Percentiles rank a stretch among this genome's conserved stretches.
Conservation (phyloP, 2,329 filamentous ascomycete species). For the Microsporum ferrugineum region DNA sequence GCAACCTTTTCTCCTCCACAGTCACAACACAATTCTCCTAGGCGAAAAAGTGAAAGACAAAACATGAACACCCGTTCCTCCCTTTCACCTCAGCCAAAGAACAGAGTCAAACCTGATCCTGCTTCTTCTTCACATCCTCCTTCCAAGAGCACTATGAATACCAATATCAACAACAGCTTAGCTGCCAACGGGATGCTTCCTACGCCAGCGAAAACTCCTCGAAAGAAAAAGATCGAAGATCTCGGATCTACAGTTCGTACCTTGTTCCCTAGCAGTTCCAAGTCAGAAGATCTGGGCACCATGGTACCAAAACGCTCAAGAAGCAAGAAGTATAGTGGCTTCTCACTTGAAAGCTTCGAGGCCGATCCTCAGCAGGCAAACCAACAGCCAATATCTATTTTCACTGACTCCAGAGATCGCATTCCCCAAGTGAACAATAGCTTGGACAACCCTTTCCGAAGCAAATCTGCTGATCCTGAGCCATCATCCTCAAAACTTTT, state of each 20-base stretch:
- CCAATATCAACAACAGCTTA: conserved; percentile 14
- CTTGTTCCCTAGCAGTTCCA: conserved; percentile 40
- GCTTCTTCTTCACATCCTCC: conserved; percentile 17
- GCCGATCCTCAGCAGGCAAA: conserved; percentile 22
- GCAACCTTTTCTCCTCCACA: conserved; percentile 21
- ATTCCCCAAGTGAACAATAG: conserved; percentile 43
- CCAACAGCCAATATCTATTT: conserved; percentile 43
- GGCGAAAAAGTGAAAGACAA: conserved; percentile 17
- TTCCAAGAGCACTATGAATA: conserved; percentile 11
- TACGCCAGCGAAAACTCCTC: conserved; percentile 52
- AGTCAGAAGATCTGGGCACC: conserved; percentile 32
- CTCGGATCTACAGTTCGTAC: conserved; percentile 42
- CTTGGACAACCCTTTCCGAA: conserved; percentile 47
- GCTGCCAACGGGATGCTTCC: conserved; percentile 41
- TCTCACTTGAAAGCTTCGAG: conserved; percentile 36
- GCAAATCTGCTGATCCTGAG: conserved; percentile 21
- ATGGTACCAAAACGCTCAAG: conserved; percentile 36
- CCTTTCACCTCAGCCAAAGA: conserved; percentile 8
- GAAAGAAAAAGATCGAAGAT: conserved; percentile 40
- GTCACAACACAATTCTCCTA: conserved; percentile 20
- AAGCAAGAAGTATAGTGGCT: conserved; percentile 34
- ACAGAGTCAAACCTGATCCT: conserved; percentile 12
- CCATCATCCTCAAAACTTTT: conserved; percentile 2
- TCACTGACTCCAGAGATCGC: conserved; percentile 52
- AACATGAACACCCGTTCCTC: conserved; percentile 4